Evolutionary conservation across 1,139 yeast genomes (phyloP).

Genomic region (Yamadazyma spencermartinsiae): DNA sequence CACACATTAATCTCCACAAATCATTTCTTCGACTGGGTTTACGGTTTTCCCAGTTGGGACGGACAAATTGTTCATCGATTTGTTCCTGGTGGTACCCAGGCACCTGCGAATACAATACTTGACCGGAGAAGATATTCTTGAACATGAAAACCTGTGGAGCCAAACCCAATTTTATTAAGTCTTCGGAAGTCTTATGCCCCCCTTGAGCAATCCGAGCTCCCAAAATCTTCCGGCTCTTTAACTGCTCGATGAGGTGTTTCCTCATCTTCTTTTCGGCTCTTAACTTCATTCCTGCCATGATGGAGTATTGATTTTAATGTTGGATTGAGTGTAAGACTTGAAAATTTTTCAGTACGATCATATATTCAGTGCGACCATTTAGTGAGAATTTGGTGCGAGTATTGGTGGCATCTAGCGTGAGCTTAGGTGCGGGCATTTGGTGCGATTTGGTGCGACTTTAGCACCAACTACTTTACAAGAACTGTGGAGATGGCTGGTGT

Average conservation of each 20-base stretch:
- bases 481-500: background rate
- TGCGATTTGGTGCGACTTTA: background rate
- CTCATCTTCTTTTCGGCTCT: conserved; percentile 53
- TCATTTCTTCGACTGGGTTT: conserved; percentile 80
- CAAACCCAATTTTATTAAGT: conserved; percentile 34
- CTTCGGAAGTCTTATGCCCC: conserved; percentile 29
- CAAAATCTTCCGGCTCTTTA: conserved; percentile 43
- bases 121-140: conserved; percentile 86
- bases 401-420: background rate
- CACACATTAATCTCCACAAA: conserved; percentile 90
- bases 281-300: conserved; percentile 43
- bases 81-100: conserved; percentile 72
- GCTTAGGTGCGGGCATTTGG: no score
- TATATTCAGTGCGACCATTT: no score
- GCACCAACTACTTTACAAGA: background rate
- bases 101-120: conserved; percentile 83
- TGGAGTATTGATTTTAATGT: conserved; percentile 11
- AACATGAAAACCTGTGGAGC: conserved; percentile 85
- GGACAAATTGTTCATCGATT: conserved; percentile 66
- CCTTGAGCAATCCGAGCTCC: conserved; percentile 50
- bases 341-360: conserved; percentile 3
- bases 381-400: background rate
- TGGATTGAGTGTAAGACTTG: background rate
- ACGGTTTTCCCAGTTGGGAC: conserved; percentile 89
- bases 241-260: conserved; percentile 49